Evolutionary conservation across 1,284 basidiomycete genomes (phyloP).

Genomic region (Irpex rosettiformis): DNA sequence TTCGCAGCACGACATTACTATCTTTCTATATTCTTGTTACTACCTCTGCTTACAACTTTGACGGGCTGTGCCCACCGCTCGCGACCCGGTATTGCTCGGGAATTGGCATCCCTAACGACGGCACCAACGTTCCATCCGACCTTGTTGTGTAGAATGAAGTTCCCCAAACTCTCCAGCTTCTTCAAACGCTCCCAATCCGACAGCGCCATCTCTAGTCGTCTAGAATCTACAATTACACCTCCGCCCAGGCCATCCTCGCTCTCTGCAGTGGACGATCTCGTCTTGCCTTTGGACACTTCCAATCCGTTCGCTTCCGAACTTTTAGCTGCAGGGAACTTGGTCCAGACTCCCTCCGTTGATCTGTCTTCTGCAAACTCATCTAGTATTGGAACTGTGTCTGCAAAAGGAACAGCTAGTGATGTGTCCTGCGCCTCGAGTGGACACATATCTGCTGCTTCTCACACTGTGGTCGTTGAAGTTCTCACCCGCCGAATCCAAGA

Average conservation of each 20-base stretch:
- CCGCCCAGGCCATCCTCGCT: conserved; percentile 23
- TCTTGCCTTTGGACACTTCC: conserved; percentile 5
- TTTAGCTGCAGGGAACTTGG: not conserved
- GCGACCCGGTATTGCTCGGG: not conserved
- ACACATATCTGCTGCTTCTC: conserved; percentile 12
- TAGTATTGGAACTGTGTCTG: not conserved
- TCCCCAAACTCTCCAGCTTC: conserved; percentile 30
- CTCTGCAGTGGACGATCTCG: conserved; percentile 17
- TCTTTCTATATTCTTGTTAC: not conserved
- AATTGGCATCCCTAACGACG: not conserved
- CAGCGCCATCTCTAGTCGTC: conserved; percentile 20
- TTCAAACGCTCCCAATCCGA: conserved; percentile 36
- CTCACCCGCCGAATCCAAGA: conserved; percentile 22
- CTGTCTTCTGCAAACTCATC: conserved; percentile 2
- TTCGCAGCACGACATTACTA: not conserved
- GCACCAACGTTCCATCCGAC: not conserved
- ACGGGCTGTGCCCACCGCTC: not conserved
- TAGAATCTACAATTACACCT: not conserved
- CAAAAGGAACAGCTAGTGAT: not conserved
- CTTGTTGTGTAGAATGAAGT: conserved; percentile 25
- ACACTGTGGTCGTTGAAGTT: conserved; percentile 16
- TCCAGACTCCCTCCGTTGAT: not conserved
- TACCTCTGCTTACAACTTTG: not conserved
- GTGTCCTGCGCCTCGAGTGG: not conserved
- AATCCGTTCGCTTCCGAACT: conserved; percentile 1